Percentiles rank a stretch among this genome's conserved stretches.
These are phyloP conservation scores for Lanmaoa pseudosensibilis DNA, from an alignment of 768 basidiomycete genomes.

Conservation along the genomic window DNA sequence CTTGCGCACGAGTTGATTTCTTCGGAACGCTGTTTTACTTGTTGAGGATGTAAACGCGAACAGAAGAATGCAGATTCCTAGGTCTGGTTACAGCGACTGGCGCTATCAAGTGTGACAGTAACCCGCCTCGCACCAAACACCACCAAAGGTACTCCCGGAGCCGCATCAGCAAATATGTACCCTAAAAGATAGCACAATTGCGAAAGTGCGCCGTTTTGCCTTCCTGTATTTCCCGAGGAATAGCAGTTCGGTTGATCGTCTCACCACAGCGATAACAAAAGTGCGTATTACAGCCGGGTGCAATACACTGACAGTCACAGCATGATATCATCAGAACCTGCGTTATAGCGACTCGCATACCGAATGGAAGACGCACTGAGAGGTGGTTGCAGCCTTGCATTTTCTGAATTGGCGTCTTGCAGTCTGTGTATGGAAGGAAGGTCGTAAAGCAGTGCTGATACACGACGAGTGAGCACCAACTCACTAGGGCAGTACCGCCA, in stretches of 20 bases:
- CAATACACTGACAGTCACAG: conserved; percentile 42
- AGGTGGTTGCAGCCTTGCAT: conserved; percentile 57
- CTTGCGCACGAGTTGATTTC: neutral
- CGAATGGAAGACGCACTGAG: conserved; percentile 40
- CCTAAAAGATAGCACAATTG: conserved; percentile 29
- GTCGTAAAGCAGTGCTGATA: neutral
- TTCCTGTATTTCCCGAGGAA: conserved; percentile 31
- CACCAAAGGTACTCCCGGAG: neutral
- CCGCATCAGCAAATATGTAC: neutral
- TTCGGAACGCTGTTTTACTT: too few relatives aligned
- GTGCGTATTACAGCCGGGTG: conserved; percentile 58
- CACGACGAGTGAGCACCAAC: conserved; percentile 1
- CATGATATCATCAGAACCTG: neutral
- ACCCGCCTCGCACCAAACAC: too few relatives aligned
- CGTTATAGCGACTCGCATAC: too few relatives aligned
- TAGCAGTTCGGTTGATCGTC: conserved; percentile 43
- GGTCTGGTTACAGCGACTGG: neutral
- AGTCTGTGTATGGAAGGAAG: conserved; percentile 29
- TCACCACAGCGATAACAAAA: conserved; percentile 54
- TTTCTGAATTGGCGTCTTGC: conserved; percentile 53
- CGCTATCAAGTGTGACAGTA: neutral
- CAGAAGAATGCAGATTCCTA: neutral
- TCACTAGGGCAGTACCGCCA: conserved; percentile 66
- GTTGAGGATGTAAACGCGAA: neutral
- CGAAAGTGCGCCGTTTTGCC: conserved; percentile 37